A percentile compares a stretch with the other conserved stretches of the same genome.
These are phyloP conservation scores for Kentomonas sorsogonicus DNA, from an alignment of 208 protist genomes.

Conservation along the genomic window DNA sequence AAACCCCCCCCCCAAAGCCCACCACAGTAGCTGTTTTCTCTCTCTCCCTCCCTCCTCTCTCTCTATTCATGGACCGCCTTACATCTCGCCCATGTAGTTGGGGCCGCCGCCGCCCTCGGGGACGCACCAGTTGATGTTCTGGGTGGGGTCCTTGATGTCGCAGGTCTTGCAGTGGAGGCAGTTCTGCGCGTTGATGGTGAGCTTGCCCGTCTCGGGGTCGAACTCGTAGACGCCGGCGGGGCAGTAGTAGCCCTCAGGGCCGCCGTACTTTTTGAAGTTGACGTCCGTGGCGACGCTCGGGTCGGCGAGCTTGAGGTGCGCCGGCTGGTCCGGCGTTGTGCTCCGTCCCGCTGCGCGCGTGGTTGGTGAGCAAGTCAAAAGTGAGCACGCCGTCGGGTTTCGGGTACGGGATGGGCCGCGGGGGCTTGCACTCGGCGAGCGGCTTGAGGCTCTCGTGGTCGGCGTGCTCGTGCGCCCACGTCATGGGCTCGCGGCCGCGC, in stretches of 20 bases:
- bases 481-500: constrained; percentile 88
- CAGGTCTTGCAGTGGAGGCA: constrained; percentile 99
- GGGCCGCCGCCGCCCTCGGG: constrained; percentile 91
- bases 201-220: constrained; percentile 73
- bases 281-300: constrained; percentile 64
- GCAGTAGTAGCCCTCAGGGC: constrained; percentile 93
- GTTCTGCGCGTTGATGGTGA: constrained; percentile 98
- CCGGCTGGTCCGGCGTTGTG: constrained; percentile 96
- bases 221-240: constrained; percentile 97
- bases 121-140: constrained; percentile 97
- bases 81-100: constrained; percentile 84
- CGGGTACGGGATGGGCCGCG: constrained; percentile 98
- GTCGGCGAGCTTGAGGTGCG: constrained; percentile 89
- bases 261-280: constrained; percentile 88
- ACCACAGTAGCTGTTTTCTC: too few relatives aligned
- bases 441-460: constrained; percentile 79
- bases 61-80: constrained; percentile 11
- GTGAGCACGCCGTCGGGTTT: constrained; percentile 94
- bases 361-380: constrained; percentile 96
- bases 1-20: too few relatives aligned
- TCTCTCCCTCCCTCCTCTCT: not conserved
- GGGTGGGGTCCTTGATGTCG: constrained; percentile 97
- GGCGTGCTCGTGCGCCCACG: constrained; percentile 62
- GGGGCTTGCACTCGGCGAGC: constrained; percentile 51
- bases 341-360: constrained; percentile 92